These are phyloP conservation scores for Neonectria sp. DNA, from an alignment of 2,329 filamentous ascomycete species.

Conservation along the genomic window DNA sequence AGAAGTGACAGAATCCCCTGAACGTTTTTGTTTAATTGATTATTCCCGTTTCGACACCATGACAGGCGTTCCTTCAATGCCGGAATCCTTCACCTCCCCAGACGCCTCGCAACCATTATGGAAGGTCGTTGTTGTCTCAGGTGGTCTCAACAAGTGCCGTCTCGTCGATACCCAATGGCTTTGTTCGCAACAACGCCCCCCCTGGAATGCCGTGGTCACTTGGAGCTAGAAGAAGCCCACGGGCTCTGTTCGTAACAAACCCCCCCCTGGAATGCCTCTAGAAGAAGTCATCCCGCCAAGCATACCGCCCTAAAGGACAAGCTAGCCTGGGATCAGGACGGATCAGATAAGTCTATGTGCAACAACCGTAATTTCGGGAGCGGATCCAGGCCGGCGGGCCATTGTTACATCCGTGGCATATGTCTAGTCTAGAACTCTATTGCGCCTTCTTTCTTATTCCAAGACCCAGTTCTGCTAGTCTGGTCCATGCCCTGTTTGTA, in stretches of 20 bases:
- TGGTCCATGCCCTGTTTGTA: conserved; percentile 1
- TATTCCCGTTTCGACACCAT: neutral
- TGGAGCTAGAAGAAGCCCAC: too few species aligned
- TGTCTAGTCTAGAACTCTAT: conserved; percentile 18
- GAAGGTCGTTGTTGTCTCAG: conserved; percentile 5
- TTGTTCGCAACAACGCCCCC: too few species aligned
- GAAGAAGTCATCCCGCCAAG: conserved; percentile 6
- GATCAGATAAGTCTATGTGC: conserved; percentile 43
- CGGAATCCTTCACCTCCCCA: neutral
- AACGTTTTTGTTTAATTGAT: neutral
- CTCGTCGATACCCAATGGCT: neutral
- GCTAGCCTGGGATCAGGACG: conserved; percentile 27
- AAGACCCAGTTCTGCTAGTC: neutral
- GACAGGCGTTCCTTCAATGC: conserved; percentile 7
- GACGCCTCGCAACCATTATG: neutral
- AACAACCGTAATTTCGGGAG: conserved; percentile 41
- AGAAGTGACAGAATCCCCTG: neutral
- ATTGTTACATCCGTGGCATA: conserved; percentile 31
- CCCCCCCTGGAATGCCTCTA: neutral
- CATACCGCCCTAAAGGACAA: conserved; percentile 4
- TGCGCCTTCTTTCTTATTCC: neutral
- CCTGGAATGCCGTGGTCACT: too few species aligned
- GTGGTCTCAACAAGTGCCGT: neutral
- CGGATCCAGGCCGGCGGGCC: conserved; percentile 37
- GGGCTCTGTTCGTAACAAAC: too few species aligned